A percentile compares a stretch with the other conserved stretches of the same genome.
phyloP scores from a whole-genome alignment of 2,329 filamentous ascomycete genomes.

The Dendrostoma leiphaemia region DNA sequence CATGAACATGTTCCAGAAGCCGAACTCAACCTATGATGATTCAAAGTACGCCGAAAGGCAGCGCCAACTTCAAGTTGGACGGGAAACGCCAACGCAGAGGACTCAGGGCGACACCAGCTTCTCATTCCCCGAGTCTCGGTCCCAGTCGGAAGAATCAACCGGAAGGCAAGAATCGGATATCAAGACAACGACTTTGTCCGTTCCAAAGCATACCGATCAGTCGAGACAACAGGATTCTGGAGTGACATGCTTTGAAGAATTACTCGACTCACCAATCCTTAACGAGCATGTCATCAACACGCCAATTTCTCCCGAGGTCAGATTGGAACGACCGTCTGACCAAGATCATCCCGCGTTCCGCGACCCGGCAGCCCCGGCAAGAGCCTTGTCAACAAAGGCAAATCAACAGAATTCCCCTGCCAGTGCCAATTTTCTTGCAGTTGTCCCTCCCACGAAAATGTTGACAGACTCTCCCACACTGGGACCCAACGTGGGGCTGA shows the following conservation, averaged over 20 bases:
- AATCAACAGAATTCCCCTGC: constrained; percentile 25
- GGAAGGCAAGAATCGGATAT: constrained; percentile 35
- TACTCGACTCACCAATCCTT: constrained; percentile 32
- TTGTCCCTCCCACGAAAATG: constrained; percentile 24
- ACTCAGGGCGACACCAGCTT: constrained; percentile 44
- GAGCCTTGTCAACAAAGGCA: constrained; percentile 31
- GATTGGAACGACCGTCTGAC: constrained; percentile 48
- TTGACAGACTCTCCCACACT: constrained; percentile 75
- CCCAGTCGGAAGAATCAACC: constrained; percentile 45
- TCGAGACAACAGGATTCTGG: constrained; percentile 32
- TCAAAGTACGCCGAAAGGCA: constrained; percentile 81
- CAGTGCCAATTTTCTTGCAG: constrained; percentile 18
- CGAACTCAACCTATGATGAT: constrained; percentile 76
- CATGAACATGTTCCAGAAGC: constrained; percentile 62
- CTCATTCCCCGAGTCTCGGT: constrained; percentile 37
- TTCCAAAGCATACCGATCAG: constrained; percentile 26
- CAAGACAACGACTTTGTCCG: constrained; percentile 23
- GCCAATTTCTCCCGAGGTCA: constrained; percentile 33
- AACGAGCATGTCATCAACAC: constrained; percentile 19
- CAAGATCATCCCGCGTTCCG: constrained; percentile 55
- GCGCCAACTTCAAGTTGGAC: constrained; percentile 73
- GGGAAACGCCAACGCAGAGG: constrained; percentile 56
- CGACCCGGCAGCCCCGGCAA: constrained; percentile 41
- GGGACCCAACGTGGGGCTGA: constrained; percentile 67
- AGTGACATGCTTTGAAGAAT: constrained; percentile 44